Evolutionary conservation across 106 monocot genomes (phyloP).

Genomic region (Acorus calamus): DNA sequence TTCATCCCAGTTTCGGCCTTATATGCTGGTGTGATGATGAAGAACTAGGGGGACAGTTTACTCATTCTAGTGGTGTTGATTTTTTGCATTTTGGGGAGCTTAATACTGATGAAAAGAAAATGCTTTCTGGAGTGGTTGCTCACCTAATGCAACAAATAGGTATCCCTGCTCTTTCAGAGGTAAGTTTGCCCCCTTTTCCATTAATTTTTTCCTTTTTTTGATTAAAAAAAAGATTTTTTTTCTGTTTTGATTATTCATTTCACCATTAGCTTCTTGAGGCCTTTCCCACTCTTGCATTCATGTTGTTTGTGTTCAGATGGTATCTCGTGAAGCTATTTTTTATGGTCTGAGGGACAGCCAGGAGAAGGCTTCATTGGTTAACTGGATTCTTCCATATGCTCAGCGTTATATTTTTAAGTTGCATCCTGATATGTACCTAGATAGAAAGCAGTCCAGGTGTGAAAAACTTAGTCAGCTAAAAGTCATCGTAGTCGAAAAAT

Average conservation of each 20-base stretch:
- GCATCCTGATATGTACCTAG: conserved; percentile 33
- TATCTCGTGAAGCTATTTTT: conserved; percentile 79
- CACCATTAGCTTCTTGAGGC: not conserved
- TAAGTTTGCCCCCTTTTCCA: conserved; percentile 2
- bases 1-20: conserved; percentile 77
- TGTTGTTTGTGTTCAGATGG: conserved; percentile 26
- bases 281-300: not conserved
- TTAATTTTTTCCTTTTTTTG: too few species aligned
- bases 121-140: conserved; percentile 41
- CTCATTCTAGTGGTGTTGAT: conserved; percentile 29
- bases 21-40: conserved; percentile 92
- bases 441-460: conserved; percentile 26
- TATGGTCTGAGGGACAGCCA: conserved; percentile 49
- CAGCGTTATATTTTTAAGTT: conserved; percentile 61
- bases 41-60: conserved; percentile 54
- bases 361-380: conserved; percentile 47
- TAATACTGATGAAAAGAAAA: conserved; percentile 30
- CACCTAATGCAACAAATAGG: conserved; percentile 48
- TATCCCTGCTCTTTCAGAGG: conserved; percentile 80
- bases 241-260: not conserved
- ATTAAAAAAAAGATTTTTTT: not conserved
- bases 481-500: conserved; percentile 55
- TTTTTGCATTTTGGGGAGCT: conserved; percentile 69
- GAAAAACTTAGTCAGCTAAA: conserved; percentile 36
- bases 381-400: conserved; percentile 71